Conservation (phyloP, 208 protist species). For the Wallacemonas sp. region DNA sequence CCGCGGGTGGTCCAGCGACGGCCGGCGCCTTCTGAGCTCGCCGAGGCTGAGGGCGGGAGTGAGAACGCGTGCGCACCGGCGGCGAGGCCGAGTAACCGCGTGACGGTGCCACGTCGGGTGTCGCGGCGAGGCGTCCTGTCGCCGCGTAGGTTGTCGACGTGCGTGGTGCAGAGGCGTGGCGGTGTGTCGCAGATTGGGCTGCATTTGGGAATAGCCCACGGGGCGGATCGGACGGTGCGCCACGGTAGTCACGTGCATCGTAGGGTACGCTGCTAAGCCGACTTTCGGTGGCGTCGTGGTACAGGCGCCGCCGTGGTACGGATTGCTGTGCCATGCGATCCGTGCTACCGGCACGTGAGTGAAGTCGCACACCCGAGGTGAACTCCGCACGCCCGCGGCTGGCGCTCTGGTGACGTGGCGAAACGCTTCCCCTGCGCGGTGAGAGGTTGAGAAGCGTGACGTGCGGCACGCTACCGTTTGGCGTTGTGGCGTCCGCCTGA, state of each 20-base stretch:
- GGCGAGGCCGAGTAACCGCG: too few species aligned
- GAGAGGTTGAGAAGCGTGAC: slow-evolving; percentile 1
- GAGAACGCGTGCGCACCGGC: neutral
- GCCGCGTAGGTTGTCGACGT: too few species aligned
- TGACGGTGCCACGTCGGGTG: too few species aligned
- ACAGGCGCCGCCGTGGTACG: neutral
- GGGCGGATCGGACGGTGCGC: too few species aligned
- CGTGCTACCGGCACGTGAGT: neutral
- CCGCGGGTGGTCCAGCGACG: neutral
- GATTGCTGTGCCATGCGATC: slow-evolving; percentile 2
- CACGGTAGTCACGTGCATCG: neutral
- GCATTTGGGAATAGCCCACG: too few species aligned
- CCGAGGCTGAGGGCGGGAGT: too few species aligned
- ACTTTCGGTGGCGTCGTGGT: neutral
- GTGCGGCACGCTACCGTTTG: neutral
- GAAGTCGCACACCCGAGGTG: neutral
- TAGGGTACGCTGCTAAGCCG: neutral
- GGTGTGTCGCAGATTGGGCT: neutral
- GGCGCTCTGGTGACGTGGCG: neutral
- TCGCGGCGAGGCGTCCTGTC: too few species aligned
- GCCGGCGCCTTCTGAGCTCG: too few species aligned
- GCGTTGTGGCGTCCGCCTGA: neutral
- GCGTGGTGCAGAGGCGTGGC: slow-evolving; percentile 1
- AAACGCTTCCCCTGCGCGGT: neutral
- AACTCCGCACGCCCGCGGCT: neutral